Evolutionary conservation across 768 basidiomycete genomes (phyloP), one percentile per base, ranked within the genome.

Genomic region (Lactifluus pinguis): DNA sequence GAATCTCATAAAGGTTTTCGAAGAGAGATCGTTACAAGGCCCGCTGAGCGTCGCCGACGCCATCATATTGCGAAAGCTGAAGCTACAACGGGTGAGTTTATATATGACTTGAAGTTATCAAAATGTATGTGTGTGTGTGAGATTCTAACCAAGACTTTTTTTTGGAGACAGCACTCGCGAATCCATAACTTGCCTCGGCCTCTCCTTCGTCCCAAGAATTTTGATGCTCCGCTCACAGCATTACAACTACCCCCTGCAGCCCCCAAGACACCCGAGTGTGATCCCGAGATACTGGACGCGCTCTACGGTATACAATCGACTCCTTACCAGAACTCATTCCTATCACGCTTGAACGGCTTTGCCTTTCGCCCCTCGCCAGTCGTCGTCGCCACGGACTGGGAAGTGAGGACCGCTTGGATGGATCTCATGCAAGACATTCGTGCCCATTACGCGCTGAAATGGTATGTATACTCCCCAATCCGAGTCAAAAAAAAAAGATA

Each of bases 391-490:
- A 74, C 84, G 29, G 88, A 91, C 70, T 91, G 87, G 88, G 83
- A 87, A 69, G 83, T 80, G 4, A 74, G 73, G 44, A 72, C 87
- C 4, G 83, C 86, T 0, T 92, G 90, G 90, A 84, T 85, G 78
- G 72, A 77, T 41, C 78, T 92, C 48, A 87, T 91, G 86, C 69
- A 72, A 36, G 89, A 92, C 64, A 77, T 92, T 45, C 76, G 79
- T 53, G 81, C 80, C 2, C 89, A 92, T 72, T 80, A 84, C 66
- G 66, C 69, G 2, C 71, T 87, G 25, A 73, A 80, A 38, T 83
- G 86, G 89, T 90, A 25, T 25, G 2, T 25, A 25, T 25, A 25
- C 25, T 25, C 25, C 25, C 25, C 25, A 1, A 25, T 25, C 25
- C 25, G 25, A 25, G 25, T 25, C 25, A 25, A 25, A 25, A 25